A percentile compares a stretch with the other conserved stretches of the same genome.
Conservation (phyloP, 2,329 filamentous ascomycete genomes). For the Colletotrichum caudatum region DNA sequence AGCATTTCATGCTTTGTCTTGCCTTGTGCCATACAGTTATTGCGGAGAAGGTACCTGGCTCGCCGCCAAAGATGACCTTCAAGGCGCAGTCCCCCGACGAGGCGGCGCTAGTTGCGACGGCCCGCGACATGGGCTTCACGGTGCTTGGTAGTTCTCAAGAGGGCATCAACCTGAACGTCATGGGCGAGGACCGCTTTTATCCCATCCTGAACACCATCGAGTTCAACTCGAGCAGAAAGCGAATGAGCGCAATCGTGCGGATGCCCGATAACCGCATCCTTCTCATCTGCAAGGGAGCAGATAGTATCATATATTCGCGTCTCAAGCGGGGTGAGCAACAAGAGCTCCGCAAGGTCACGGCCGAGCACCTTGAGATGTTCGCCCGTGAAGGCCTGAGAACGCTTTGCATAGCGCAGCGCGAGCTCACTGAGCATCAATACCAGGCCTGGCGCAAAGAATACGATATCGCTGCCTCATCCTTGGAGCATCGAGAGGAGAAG, state of each 20-base stretch:
- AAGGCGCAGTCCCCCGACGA: slow-evolving; percentile 98
- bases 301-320: slow-evolving; percentile 96
- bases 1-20: slow-evolving; percentile 93
- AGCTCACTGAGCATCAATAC: slow-evolving; percentile 86
- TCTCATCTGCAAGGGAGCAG: slow-evolving; percentile 96
- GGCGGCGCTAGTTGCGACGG: slow-evolving; percentile 92
- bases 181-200: slow-evolving; percentile 88
- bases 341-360: slow-evolving; percentile 84
- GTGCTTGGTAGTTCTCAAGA: slow-evolving; percentile 85
- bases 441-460: slow-evolving; percentile 86
- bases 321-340: slow-evolving; percentile 87
- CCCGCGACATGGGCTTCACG: slow-evolving; percentile 94
- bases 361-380: slow-evolving; percentile 96
- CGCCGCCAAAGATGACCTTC: slow-evolving; percentile 91
- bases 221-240: slow-evolving; percentile 96
- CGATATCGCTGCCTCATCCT: slow-evolving; percentile 84
- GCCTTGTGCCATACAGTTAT: slow-evolving; percentile 98
- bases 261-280: slow-evolving; percentile 94
- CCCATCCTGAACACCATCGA: slow-evolving; percentile 94
- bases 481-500: slow-evolving; percentile 91
- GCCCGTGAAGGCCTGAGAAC: slow-evolving; percentile 95
- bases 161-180: slow-evolving; percentile 85
- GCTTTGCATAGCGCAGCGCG: slow-evolving; percentile 89
- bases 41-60: slow-evolving; percentile 88
- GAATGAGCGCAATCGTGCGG: slow-evolving; percentile 96